phyloP scores from a whole-genome alignment of 257 asterid genomes.

The Thymus quinquecostatus region DNA sequence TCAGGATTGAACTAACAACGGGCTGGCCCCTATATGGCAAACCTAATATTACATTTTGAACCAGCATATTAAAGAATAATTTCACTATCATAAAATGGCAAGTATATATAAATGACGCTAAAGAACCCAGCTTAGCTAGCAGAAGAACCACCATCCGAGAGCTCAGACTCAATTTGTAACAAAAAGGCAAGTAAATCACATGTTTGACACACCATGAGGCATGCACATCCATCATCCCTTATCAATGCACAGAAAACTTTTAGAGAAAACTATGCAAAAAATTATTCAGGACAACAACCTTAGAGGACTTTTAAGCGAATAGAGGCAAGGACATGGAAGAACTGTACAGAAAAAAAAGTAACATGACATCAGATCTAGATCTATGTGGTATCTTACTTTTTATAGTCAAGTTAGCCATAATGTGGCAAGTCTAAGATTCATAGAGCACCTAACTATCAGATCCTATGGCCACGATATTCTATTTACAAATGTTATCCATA shows the following conservation, averaged over 20 bases:
- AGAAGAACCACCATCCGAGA: constrained; percentile 27
- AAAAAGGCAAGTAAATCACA: constrained; percentile 8
- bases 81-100: constrained; percentile 36
- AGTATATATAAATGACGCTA: constrained; percentile 29
- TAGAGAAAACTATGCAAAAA: neutral
- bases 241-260: neutral
- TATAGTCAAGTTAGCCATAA: constrained; percentile 18
- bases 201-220: constrained; percentile 23
- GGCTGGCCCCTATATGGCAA: constrained; percentile 65
- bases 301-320: neutral
- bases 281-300: constrained; percentile 12
- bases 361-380: constrained; percentile 21
- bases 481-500: neutral
- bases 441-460: neutral
- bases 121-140: constrained; percentile 29
- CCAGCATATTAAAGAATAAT: constrained; percentile 51
- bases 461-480: neutral
- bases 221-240: constrained; percentile 18
- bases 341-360: neutral
- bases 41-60: constrained; percentile 62
- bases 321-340: constrained; percentile 1
- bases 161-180: constrained; percentile 15
- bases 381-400: neutral
- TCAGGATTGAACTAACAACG: constrained; percentile 64
- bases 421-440: constrained; percentile 13